phyloP scores from a whole-genome alignment of 495 filamentous ascomycete genomes.

The Aspergillus bridgeri region DNA sequence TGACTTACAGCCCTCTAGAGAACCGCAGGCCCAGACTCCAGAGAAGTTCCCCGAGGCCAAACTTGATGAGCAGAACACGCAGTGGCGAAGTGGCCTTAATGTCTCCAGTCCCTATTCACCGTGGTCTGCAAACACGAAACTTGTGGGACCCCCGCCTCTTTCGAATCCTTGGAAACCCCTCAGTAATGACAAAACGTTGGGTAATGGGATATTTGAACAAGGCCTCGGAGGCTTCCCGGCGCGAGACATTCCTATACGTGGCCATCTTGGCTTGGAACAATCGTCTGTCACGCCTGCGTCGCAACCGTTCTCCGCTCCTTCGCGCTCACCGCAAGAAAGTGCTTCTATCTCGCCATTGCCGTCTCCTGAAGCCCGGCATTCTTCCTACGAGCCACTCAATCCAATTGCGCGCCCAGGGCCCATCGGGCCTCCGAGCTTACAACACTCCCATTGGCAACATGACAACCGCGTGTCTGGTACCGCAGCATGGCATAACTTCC shows the following conservation, averaged over 20 bases:
- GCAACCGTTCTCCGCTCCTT: slow-evolving; percentile 31
- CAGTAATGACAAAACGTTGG: slow-evolving; percentile 63
- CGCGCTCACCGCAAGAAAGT: slow-evolving; percentile 31
- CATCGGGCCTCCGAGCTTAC: slow-evolving; percentile 50
- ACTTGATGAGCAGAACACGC: slow-evolving; percentile 33
- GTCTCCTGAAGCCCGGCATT: slow-evolving; percentile 35
- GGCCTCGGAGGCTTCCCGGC: slow-evolving; percentile 49
- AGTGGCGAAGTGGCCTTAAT: slow-evolving; percentile 39
- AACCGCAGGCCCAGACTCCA: slow-evolving; percentile 15
- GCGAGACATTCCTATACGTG: slow-evolving; percentile 38
- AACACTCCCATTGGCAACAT: slow-evolving; percentile 35
- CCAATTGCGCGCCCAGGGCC: slow-evolving; percentile 45
- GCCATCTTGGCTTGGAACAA: slow-evolving; percentile 37
- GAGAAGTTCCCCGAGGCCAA: slow-evolving; percentile 23
- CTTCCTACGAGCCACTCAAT: slow-evolving; percentile 35
- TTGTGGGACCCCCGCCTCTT: slow-evolving; percentile 35
- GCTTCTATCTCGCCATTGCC: slow-evolving; percentile 31
- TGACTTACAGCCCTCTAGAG: slow-evolving; percentile 22
- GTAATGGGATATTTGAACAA: slow-evolving; percentile 75
- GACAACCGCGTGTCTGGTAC: slow-evolving; percentile 30
- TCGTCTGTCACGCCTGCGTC: slow-evolving; percentile 27
- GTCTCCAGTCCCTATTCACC: slow-evolving; percentile 35
- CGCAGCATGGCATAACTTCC: slow-evolving; percentile 51
- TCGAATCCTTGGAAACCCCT: slow-evolving; percentile 75
- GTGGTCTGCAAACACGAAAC: slow-evolving; percentile 37